Evolutionary conservation across 139 green algal genomes (phyloP).

Genomic region (Auxenochlorella pyrenoidosa): DNA sequence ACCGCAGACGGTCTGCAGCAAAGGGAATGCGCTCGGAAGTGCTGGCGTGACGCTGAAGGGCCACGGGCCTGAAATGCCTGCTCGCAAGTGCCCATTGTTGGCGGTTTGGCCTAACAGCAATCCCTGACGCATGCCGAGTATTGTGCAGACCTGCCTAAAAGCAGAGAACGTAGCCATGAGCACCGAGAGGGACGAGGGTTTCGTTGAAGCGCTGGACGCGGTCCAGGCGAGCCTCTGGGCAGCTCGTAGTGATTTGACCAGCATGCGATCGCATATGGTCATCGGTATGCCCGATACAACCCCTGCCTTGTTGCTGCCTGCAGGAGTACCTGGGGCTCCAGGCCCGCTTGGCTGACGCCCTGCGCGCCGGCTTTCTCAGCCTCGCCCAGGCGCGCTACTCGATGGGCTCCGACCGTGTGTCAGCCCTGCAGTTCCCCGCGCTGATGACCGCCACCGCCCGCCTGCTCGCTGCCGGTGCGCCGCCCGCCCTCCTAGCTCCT

Average conservation of each 20-base stretch:
- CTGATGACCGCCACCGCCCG: slow-evolving; percentile 6
- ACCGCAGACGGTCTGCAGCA: no score
- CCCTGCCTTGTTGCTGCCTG: not conserved
- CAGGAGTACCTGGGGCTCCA: slow-evolving; percentile 29
- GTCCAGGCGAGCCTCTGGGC: not conserved
- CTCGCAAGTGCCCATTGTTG: no score
- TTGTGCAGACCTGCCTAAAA: no score
- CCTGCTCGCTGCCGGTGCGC: not conserved
- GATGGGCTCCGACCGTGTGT: slow-evolving; percentile 24
- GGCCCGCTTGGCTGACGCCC: not conserved
- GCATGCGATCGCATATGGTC: no score
- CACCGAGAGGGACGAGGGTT: not conserved
- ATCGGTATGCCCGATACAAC: not conserved
- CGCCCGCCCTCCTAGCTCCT: not conserved
- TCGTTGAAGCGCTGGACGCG: not conserved
- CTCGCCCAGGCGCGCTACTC: slow-evolving; percentile 29
- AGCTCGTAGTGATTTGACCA: not conserved
- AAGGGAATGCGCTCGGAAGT: no score
- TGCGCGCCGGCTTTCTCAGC: slow-evolving; percentile 27
- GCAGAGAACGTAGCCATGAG: no score
- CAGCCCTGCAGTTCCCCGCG: slow-evolving; percentile 15
- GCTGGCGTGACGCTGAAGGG: no score
- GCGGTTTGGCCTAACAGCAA: no score
- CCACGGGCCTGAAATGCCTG: no score
- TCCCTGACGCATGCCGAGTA: no score